Percentiles rank a stretch among this genome's conserved stretches.
These are phyloP conservation scores for Talaromyces pinophilus DNA, from an alignment of 2,329 filamentous ascomycete genomes.

Conservation along the genomic window DNA sequence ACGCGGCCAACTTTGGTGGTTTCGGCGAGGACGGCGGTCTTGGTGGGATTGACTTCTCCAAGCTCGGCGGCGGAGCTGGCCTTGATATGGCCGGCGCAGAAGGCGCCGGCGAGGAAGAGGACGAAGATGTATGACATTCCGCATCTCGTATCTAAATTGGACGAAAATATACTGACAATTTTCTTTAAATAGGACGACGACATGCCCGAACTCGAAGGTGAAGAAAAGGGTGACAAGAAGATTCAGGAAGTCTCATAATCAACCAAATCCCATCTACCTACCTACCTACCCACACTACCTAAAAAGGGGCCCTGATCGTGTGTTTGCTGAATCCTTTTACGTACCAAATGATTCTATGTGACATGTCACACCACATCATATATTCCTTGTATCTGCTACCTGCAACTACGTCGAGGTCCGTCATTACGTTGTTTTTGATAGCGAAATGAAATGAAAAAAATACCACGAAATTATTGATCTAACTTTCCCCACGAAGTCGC, in stretches of 20 bases:
- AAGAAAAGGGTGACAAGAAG: conserved; percentile 43
- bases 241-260: conserved; percentile 39
- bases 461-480: background rate
- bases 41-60: conserved; percentile 89
- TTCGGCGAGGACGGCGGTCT: conserved; percentile 67
- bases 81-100: conserved; percentile 24
- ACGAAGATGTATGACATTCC: conserved; percentile 28
- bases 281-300: background rate
- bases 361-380: conserved; percentile 4
- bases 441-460: conserved; percentile 38
- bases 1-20: conserved; percentile 55
- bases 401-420: conserved; percentile 41
- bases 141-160: too few species aligned
- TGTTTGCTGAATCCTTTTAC: background rate
- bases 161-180: background rate
- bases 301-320: conserved; percentile 1
- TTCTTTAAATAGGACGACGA: conserved; percentile 62
- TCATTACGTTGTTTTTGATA: conserved; percentile 29
- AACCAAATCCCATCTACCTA: conserved; percentile 17
- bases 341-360: conserved; percentile 2
- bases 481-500: background rate
- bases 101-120: conserved; percentile 46
- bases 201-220: conserved; percentile 78
- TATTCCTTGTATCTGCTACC: conserved; percentile 18
- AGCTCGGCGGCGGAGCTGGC: conserved; percentile 61